These are phyloP conservation scores for Plasmodium yoelii DNA, from an alignment of 169 alveolate genomes.

Conservation along the genomic window DNA sequence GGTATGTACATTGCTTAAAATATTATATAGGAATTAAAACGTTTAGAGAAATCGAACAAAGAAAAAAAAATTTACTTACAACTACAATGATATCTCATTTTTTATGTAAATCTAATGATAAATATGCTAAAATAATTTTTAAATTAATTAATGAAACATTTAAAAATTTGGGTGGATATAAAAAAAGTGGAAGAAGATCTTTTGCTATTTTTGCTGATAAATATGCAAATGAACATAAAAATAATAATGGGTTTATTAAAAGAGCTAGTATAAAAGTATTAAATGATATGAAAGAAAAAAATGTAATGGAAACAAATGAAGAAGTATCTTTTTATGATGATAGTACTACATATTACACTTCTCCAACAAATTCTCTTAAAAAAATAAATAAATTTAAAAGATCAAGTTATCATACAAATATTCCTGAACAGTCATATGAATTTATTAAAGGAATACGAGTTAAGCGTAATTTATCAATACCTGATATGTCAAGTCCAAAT, in stretches of 20 bases:
- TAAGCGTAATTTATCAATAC: conserved; percentile 60
- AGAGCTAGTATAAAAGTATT: conserved; percentile 72
- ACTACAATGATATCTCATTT: conserved; percentile 87
- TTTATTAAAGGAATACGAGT: conserved; percentile 11
- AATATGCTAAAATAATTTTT: conserved; percentile 58
- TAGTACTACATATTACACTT: conserved; percentile 19
- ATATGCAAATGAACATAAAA: conserved; percentile 62
- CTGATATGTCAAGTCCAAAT: conserved; percentile 51
- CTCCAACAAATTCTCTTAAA: conserved; percentile 20
- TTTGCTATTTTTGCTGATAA: conserved; percentile 72
- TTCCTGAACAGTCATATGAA: conserved; percentile 46
- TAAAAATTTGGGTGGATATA: conserved; percentile 75
- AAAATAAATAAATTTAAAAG: conserved; percentile 30
- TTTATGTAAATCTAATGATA: conserved; percentile 77
- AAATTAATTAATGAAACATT: conserved; percentile 65
- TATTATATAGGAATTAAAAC: conserved; percentile 86
- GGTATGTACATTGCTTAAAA: conserved; percentile 85
- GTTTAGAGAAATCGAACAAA: conserved; percentile 82
- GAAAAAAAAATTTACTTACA: conserved; percentile 80
- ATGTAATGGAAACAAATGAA: conserved; percentile 53
- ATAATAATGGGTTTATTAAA: conserved; percentile 58
- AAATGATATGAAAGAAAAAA: conserved; percentile 75
- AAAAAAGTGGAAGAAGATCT: conserved; percentile 73
- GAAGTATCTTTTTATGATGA: conserved; percentile 62
- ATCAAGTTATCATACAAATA: conserved; percentile 41